Base-by-base conservation (phyloP, 2,329 filamentous ascomycete genomes). In the Calycina herbarum region DNA sequence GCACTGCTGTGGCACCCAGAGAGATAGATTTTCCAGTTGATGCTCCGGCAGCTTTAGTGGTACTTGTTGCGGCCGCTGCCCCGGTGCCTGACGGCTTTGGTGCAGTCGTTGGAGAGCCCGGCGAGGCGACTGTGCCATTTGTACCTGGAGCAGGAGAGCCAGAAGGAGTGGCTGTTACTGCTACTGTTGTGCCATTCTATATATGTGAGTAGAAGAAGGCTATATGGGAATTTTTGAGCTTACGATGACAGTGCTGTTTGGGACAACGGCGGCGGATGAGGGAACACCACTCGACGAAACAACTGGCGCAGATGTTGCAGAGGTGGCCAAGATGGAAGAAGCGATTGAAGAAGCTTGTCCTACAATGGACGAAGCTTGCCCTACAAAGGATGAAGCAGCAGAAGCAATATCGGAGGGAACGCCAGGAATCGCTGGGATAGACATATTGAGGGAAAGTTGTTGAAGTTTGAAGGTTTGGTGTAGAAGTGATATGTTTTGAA, bases 11-110 rank as follows among this genome's bases (percentile, higher is more conserved):
- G 6, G 60, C 60, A 56, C 60, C 60, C 11, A 54, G 8, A 35
- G 42, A 54, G 60, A 62, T 56, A 15, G 42, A 42, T 27, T 54
- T 62, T 54, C 60, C 60, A 54, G 60, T 29, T 38, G 60, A 62
- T 33, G 60, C 60, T 20, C 60, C 45, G 29, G n/a, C 33, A 6
- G 42, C 11, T 11, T 33, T 62, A 13, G 42, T 33, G 6, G 60
- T 15, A 3, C 40, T 17, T 27, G 60, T 10, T n/a, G 51, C 20
- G 33, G 24, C 2, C 1, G 61, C 61, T 11, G 29, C 17, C 17
- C 11, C 29, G 27, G 59, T 54, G 3, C 6, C 29, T 7, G 59
- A 29, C 20, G 48, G n/a, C 10, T 29, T 42, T 27, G 61, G 24
- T 29, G 24, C n/a, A n/a, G 48, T 38, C 38, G 24, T 57, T 57